Percentiles rank a stretch among this genome's conserved stretches.
phyloP scores from a whole-genome alignment of 2,329 filamentous ascomycete genomes.

The Neopestalotiopsis clavispora region DNA sequence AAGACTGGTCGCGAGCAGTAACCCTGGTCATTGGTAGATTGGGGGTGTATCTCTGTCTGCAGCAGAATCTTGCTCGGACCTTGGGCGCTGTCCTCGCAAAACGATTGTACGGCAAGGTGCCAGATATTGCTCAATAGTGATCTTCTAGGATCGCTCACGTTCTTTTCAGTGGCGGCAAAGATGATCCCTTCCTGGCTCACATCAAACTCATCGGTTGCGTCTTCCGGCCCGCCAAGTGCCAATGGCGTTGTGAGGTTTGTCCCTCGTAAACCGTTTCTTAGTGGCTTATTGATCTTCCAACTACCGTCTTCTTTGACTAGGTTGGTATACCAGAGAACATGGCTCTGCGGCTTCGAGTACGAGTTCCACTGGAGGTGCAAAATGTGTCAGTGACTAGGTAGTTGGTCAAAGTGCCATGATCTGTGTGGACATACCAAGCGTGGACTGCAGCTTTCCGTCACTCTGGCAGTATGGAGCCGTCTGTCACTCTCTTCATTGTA shows the following conservation, averaged over 20 bases:
- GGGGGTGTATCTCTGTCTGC: constrained; percentile 13
- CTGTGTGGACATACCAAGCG: constrained; percentile 35
- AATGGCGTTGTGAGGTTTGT: constrained; percentile 38
- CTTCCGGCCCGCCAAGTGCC: constrained; percentile 30
- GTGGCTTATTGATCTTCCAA: constrained; percentile 35
- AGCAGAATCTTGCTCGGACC: constrained; percentile 31
- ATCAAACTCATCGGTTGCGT: constrained; percentile 35
- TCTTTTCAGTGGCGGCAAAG: constrained; percentile 34
- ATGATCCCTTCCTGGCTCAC: constrained; percentile 39
- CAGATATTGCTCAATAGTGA: constrained; percentile 33
- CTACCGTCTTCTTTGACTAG: constrained; percentile 32
- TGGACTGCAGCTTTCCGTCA: constrained; percentile 40
- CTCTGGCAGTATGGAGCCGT: constrained; percentile 33
- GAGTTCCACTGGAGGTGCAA: constrained; percentile 35
- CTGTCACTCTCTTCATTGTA: constrained; percentile 36
- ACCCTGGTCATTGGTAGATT: constrained; percentile 14
- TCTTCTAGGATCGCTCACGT: constrained; percentile 21
- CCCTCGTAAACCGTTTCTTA: constrained; percentile 39
- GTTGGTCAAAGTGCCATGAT: neutral
- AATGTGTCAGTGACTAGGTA: neutral
- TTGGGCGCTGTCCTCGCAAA: constrained; percentile 24
- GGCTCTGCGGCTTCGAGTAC: constrained; percentile 35
- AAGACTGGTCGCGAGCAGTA: constrained; percentile 36
- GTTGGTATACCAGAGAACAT: constrained; percentile 44
- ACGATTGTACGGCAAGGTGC: constrained; percentile 39